phyloP scores from a whole-genome alignment of 2,329 filamentous ascomycete species.

The Ophiostoma montium region DNA sequence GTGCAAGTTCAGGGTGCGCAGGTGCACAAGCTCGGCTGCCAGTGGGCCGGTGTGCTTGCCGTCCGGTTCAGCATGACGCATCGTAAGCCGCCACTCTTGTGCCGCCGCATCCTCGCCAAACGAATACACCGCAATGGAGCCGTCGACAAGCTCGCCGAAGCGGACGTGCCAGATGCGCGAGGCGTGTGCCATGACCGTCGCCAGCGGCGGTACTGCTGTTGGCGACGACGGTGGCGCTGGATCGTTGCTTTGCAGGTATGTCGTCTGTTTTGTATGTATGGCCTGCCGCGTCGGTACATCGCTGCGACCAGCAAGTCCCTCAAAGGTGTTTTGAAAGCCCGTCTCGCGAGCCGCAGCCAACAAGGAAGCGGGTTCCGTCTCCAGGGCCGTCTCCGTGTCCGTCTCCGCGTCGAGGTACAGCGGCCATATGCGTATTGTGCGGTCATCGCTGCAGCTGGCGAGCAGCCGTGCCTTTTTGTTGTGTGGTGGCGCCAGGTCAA shows the following conservation, averaged over 20 bases:
- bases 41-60: too few species aligned
- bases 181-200: conserved; percentile 68
- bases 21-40: conserved; percentile 30
- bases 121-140: conserved; percentile 41
- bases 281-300: background rate
- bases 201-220: conserved; percentile 34
- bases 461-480: conserved; percentile 32
- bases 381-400: too few species aligned
- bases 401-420: background rate
- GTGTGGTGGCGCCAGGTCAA: conserved; percentile 16
- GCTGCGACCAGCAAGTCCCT: conserved; percentile 15
- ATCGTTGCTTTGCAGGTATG: background rate
- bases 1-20: conserved; percentile 49
- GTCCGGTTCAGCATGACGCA: conserved; percentile 17
- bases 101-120: conserved; percentile 75
- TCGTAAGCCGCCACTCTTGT: conserved; percentile 51
- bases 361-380: conserved; percentile 12
- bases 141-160: conserved; percentile 30
- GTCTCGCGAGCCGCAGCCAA: conserved; percentile 34
- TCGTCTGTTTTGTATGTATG: background rate
- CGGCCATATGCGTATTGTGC: conserved; percentile 73
- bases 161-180: conserved; percentile 82
- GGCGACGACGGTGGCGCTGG: background rate
- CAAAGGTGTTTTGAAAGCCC: conserved; percentile 32
- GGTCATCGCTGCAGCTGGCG: conserved; percentile 87